Conservation (phyloP, 257 asterid species). For the Handroanthus guayacan region DNA sequence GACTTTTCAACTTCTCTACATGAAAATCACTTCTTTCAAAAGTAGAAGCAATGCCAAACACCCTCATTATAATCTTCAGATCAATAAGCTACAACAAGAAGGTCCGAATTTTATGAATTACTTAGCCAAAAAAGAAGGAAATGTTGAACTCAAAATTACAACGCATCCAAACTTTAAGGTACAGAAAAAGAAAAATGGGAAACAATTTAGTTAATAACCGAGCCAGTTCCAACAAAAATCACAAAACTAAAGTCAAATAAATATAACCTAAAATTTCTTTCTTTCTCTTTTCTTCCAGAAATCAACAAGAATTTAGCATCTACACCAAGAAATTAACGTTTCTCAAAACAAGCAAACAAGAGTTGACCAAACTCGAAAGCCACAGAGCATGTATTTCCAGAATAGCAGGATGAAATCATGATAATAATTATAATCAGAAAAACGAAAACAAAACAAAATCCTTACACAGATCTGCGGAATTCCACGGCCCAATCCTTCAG, state of each 20-base stretch:
- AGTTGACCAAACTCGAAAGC: conserved; percentile 34
- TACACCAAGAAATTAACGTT: background rate
- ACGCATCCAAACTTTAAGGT: background rate
- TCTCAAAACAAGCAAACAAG: conserved; percentile 19
- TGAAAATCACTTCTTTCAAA: no score
- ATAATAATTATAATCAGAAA: background rate
- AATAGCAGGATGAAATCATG: background rate
- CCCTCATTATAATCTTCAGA: background rate
- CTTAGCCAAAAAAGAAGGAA: background rate
- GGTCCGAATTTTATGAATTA: background rate
- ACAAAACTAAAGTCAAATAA: background rate
- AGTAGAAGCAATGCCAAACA: no score
- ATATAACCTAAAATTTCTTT: background rate
- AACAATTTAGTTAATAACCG: conserved; percentile 1
- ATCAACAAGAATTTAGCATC: background rate
- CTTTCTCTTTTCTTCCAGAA: background rate
- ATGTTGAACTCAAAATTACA: background rate
- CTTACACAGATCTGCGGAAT: conserved; percentile 48
- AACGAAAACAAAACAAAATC: background rate
- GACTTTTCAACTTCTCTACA: no score
- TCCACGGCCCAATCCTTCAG: conserved; percentile 29
- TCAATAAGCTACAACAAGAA: background rate
- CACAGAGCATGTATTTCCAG: conserved; percentile 1
- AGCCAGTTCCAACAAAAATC: conserved; percentile 9
- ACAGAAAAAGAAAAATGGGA: background rate